Conservation (phyloP, 305 asterid species). For the Fraxinus dipetala region DNA sequence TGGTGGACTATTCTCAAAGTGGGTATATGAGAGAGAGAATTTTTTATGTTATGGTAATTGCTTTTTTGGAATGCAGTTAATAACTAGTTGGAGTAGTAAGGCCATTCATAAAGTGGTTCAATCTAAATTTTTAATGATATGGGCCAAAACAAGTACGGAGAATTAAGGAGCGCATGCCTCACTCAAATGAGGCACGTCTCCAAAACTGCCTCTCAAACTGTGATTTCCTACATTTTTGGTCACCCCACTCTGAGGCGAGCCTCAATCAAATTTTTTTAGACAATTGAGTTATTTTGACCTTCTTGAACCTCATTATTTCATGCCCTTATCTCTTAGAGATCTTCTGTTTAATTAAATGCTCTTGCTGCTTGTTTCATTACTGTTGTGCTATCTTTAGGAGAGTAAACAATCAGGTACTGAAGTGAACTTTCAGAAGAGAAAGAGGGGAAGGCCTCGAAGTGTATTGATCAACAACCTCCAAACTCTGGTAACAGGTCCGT, state of each 20-base stretch:
- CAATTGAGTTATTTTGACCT: neutral
- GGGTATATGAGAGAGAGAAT: neutral
- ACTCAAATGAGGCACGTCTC: neutral
- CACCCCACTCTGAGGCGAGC: neutral
- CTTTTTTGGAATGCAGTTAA: neutral
- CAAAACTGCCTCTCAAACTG: neutral
- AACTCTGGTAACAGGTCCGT: constrained; percentile 33
- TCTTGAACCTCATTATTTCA: neutral
- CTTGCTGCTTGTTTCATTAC: constrained; percentile 9
- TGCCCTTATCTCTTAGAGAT: neutral
- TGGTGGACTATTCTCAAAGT: neutral
- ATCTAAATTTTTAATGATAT: neutral
- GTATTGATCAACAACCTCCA: constrained; percentile 6
- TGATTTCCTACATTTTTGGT: neutral
- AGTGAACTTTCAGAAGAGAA: constrained; percentile 30
- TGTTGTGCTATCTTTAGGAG: constrained; percentile 33
- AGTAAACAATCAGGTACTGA: constrained; percentile 29
- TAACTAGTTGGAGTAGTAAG: neutral
- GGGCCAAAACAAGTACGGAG: neutral
- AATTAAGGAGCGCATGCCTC: constrained; percentile 8
- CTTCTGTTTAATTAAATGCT: neutral
- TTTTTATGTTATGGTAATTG: neutral
- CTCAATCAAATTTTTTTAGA: neutral
- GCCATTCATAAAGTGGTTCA: neutral
- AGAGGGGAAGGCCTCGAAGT: constrained; percentile 60